Evolutionary conservation across 176 grass and related monocot genomes (phyloP).

Genomic region (Rhynchospora pubera): DNA sequence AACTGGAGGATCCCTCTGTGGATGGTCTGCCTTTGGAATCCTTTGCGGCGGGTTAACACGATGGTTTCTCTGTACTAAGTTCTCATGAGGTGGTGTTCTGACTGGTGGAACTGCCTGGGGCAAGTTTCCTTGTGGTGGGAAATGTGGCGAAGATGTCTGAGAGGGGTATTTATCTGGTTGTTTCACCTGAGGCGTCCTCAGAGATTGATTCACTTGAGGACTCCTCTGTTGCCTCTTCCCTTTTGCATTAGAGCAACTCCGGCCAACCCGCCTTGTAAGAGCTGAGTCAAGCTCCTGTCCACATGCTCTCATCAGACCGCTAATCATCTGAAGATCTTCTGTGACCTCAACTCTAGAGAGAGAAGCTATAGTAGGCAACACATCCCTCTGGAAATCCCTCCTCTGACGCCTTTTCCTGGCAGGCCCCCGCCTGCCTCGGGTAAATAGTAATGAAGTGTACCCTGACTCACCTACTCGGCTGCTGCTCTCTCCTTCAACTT

Average conservation of each 20-base stretch:
- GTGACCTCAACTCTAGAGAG: constrained; percentile 75
- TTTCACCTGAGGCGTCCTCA: background rate
- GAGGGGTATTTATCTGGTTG: background rate
- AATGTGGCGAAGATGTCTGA: background rate
- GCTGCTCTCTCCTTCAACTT: constrained; percentile 31
- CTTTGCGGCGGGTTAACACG: background rate
- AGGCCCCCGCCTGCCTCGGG: constrained; percentile 49
- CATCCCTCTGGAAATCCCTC: constrained; percentile 81
- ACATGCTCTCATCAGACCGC: constrained; percentile 56
- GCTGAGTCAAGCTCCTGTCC: constrained; percentile 34
- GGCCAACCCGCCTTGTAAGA: constrained; percentile 25
- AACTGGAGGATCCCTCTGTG: background rate
- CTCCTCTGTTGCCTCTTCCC: constrained; percentile 24
- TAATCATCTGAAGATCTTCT: constrained; percentile 71
- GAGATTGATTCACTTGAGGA: background rate
- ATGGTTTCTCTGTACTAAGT: background rate
- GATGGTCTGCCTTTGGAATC: background rate
- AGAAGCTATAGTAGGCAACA: constrained; percentile 60
- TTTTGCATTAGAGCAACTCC: constrained; percentile 17
- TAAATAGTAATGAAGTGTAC: constrained; percentile 40
- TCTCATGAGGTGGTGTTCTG: background rate
- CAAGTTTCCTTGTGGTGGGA: background rate
- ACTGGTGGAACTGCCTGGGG: background rate
- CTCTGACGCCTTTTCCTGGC: constrained; percentile 62
- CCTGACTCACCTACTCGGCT: constrained; percentile 17